Evolutionary conservation across 495 filamentous ascomycete species (phyloP).

Genomic region (Aspergillus baeticus): DNA sequence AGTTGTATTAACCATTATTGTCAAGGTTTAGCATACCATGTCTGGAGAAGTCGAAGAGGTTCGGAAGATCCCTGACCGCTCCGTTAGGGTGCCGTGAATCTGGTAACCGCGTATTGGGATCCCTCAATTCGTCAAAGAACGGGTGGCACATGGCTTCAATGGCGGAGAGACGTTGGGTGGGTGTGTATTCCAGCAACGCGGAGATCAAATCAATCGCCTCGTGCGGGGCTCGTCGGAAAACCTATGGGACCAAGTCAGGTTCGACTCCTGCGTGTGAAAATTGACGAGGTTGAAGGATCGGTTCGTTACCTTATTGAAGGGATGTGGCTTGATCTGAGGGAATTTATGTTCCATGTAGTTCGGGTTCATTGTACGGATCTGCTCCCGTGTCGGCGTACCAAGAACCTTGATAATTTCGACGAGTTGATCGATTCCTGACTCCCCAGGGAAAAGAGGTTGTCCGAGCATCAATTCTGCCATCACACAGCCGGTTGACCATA

Average conservation of each 20-base stretch:
- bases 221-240: slow-evolving; percentile 90
- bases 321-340: slow-evolving; percentile 98
- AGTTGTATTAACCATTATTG: too few species aligned
- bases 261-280: background rate
- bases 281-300: slow-evolving; percentile 3
- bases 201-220: slow-evolving; percentile 97
- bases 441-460: slow-evolving; percentile 97
- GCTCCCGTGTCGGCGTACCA: slow-evolving; percentile 95
- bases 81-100: slow-evolving; percentile 87
- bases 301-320: slow-evolving; percentile 96
- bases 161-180: slow-evolving; percentile 89
- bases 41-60: slow-evolving; percentile 87
- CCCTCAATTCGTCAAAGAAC: slow-evolving; percentile 96
- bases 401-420: slow-evolving; percentile 99
- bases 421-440: slow-evolving; percentile 97
- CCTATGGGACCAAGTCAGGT: slow-evolving; percentile 47
- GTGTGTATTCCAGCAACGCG: slow-evolving; percentile 90
- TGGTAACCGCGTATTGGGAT: slow-evolving; percentile 81
- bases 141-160: slow-evolving; percentile 97
- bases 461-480: slow-evolving; percentile 99
- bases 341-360: slow-evolving; percentile 99
- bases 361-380: slow-evolving; percentile 99
- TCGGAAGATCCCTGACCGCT: slow-evolving; percentile 76
- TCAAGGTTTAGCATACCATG: slow-evolving; percentile 70
- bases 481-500: slow-evolving; percentile 98